Percentiles rank a stretch among this genome's conserved stretches.
Evolutionary conservation across 768 basidiomycete species (phyloP).

Genomic region (Phlegmacium glaucopus): DNA sequence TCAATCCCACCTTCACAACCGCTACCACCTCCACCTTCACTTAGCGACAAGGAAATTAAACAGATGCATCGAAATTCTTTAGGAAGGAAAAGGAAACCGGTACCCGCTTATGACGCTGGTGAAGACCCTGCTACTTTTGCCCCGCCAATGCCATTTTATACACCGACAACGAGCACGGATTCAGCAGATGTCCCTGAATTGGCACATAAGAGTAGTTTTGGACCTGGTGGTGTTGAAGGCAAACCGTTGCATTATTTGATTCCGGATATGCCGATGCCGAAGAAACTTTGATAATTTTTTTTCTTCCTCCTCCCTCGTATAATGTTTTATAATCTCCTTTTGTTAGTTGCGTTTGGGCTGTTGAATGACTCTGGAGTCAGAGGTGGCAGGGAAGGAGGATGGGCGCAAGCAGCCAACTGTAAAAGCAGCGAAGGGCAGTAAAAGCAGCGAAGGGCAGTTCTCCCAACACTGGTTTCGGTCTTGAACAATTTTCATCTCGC

Average conservation of each 20-base stretch:
- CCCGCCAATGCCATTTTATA: conserved; percentile 3
- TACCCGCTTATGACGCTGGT: conserved; percentile 45
- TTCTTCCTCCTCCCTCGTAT: neutral
- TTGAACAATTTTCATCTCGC: no score
- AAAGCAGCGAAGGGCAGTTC: no score
- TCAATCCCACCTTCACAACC: neutral
- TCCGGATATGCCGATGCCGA: conserved; percentile 48
- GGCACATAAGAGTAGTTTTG: conserved; percentile 43
- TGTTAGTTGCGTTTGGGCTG: neutral
- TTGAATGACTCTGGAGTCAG: neutral
- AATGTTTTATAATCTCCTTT: neutral
- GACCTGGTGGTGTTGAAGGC: conserved; percentile 33
- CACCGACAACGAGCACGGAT: neutral
- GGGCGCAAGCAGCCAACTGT: neutral
- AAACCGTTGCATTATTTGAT: conserved; percentile 55
- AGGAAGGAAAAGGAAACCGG: conserved; percentile 46
- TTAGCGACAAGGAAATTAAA: conserved; percentile 7
- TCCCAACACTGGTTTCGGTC: no score
- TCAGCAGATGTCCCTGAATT: conserved; percentile 18
- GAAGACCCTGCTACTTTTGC: conserved; percentile 8
- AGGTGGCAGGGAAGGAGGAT: neutral
- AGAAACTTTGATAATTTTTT: conserved; percentile 12
- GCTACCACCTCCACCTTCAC: conserved; percentile 18
- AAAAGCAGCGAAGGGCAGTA: no score
- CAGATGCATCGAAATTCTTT: conserved; percentile 24